Conservation (phyloP, 768 basidiomycete species). For the Mycena sanguinolenta region DNA sequence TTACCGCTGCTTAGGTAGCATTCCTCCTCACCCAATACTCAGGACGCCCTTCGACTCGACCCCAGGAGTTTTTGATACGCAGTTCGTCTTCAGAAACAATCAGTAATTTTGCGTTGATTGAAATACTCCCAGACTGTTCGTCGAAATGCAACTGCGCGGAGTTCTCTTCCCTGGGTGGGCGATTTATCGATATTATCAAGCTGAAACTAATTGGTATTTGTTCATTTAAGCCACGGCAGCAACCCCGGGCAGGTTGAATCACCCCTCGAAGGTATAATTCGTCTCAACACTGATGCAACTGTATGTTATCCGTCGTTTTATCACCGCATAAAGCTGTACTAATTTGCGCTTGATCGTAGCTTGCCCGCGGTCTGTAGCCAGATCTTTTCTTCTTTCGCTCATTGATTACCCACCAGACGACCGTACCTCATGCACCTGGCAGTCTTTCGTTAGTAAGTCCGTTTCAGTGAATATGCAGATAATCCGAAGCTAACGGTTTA, state of each 20-base stretch:
- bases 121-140: conserved; percentile 35
- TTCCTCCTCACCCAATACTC: conserved; percentile 24
- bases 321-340: too few relatives aligned
- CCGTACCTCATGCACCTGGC: conserved; percentile 55
- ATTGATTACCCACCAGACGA: conserved; percentile 38
- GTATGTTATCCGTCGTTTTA: conserved; percentile 11
- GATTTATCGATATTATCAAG: not conserved
- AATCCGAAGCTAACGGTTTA: not conserved
- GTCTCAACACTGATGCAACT: conserved; percentile 37
- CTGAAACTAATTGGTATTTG: conserved; percentile 1
- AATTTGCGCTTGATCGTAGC: conserved; percentile 1
- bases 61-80: conserved; percentile 57
- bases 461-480: not conserved
- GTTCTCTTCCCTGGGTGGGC: conserved; percentile 42
- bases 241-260: conserved; percentile 40
- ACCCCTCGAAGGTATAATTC: conserved; percentile 37
- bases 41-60: conserved; percentile 62
- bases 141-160: conserved; percentile 50
- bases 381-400: conserved; percentile 41
- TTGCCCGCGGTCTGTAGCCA: conserved; percentile 35
- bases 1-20: conserved; percentile 13
- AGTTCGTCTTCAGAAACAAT: conserved; percentile 35
- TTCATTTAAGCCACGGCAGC: conserved; percentile 38
- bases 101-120: not conserved
- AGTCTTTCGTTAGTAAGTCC: conserved; percentile 45